Base-by-base conservation (phyloP, 352 stramenopile genomes). In the Phytophthora pistaciae region DNA sequence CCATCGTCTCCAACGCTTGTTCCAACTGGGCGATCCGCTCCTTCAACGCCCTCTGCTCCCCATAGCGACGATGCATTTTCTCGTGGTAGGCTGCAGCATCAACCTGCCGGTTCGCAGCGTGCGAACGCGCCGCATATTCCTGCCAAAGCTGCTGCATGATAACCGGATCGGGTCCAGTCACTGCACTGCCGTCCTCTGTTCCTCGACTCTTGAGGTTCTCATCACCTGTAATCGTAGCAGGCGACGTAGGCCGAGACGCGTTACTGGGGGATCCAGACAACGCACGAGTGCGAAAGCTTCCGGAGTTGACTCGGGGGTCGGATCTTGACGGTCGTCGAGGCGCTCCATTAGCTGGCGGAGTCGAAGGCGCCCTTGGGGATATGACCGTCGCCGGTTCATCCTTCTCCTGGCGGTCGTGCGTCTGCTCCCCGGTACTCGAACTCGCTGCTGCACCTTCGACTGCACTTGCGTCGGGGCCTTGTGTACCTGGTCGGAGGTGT, bases 31-130 rank as follows among this genome's bases (percentile, higher is more conserved):
- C 64, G 21, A 92, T 77, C 0, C 79, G 77, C 25, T 92, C 84
- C 1, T 86, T 86, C 9, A 95, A 58, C 0, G 60, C 61, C 38
- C 87, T 83, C 31, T 80, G 77, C 33, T 93, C 85, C 46, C 76
- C 86, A 69, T 95, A 92, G 8, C 86, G 84, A 25, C 68, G 80
- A 29, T 95, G 82, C 85, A 93, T 91, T 61, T 88, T 88, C 29
- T 84, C 82, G 11, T 95, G 87, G 49, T 95, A 93, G 6, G 73
- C 58, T 8, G 88, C 66, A 5, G 68, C 70, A 66, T 92, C 79
- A 10, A 91, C 57, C 0, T 57, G 50, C 2, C 27, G 74, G 74
- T 76, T 82, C 3, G 80, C 59, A 57, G 79, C 72, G 25, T 82
- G 82, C 2, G 80, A 85, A 40, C 83, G 82, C 36, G 83, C 75